Base-by-base conservation (phyloP, 495 filamentous ascomycete genomes). In the Aspergillus baeticus region DNA sequence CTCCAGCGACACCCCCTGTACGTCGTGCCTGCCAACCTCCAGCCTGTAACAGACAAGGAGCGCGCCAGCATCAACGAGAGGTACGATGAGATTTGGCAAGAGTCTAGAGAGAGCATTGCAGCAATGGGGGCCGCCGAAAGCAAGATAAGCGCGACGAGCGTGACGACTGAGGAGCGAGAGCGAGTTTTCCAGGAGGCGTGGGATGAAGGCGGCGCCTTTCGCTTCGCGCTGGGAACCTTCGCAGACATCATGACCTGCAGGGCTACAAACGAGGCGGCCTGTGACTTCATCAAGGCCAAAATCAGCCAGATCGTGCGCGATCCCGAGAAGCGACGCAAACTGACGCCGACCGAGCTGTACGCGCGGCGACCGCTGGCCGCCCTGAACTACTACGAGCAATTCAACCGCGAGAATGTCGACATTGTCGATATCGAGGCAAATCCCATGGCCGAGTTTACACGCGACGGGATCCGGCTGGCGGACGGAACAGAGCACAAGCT, bases 151-250 rank as follows among this genome's bases (percentile, higher is more conserved):
- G 18, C 39, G 17, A 7, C 22, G 39, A 23, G 39, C 13, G 17
- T 43, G 5, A 6, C 18, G 6, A 1, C 17, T 8, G 39, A 21
- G 8, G 39, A 43, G 39, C 39, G 39, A 21, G 39, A 43, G 5
- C 39, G 39, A 2, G 20, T 43, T 3, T 62, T 63, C 1, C 36
- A 46, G 7, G 39, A 54, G 14, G 49, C 65, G 0, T 71, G 58
- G 59, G 69, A 74, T 23, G 46, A 63, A 17, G 34, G 47, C 10
- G 34, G 34, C 20, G 33, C 29, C 0, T 55, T 58, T 21, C 65
- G 63, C 23, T 72, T 54, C 23, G n/a, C 60, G 65, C 52, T 69
- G 1, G 65, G 58, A 0, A 64, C 59, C 7, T 73, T 72, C 54
- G 53, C 55, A 31, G 72, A 75, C 54, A 59, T 65, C 4, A 58